A percentile compares a stretch with the other conserved stretches of the same genome.
Conservation (phyloP, 805 yeast genomes). For the Saccharomycopsis malanga region DNA sequence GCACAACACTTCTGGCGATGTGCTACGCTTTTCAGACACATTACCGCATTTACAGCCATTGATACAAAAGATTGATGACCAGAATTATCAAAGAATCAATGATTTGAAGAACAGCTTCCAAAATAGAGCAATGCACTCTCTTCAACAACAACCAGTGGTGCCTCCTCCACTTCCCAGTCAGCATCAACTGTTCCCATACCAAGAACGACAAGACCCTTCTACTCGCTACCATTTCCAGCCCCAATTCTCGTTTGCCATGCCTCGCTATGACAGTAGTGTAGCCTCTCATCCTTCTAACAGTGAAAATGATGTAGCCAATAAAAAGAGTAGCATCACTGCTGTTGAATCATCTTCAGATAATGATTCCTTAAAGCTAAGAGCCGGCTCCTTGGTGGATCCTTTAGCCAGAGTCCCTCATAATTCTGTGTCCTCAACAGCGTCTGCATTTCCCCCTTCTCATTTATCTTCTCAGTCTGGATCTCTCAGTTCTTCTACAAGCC, state of each 20-base stretch:
- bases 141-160: not conserved
- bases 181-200: too few relatives aligned
- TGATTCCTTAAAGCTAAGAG: slow-evolving; percentile 2
- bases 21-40: slow-evolving; percentile 24
- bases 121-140: not conserved
- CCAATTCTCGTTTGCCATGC: slow-evolving; percentile 3
- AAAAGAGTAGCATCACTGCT: not conserved
- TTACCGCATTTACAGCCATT: slow-evolving; percentile 26
- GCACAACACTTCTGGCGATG: slow-evolving; percentile 24
- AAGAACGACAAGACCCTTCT: not conserved
- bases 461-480: not conserved
- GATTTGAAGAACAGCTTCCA: not conserved
- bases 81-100: slow-evolving; percentile 2
- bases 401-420: slow-evolving; percentile 1
- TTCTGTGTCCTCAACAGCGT: too few relatives aligned
- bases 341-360: not conserved
- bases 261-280: not conserved
- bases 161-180: not conserved
- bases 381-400: slow-evolving; percentile 4
- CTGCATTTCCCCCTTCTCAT: too few relatives aligned
- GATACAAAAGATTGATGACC: not conserved
- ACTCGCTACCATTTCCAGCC: not conserved
- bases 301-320: not conserved
- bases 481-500: not conserved
- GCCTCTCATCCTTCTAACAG: not conserved